Conservation (phyloP, 2,329 filamentous ascomycete genomes). For the Claviceps lovelessii region DNA sequence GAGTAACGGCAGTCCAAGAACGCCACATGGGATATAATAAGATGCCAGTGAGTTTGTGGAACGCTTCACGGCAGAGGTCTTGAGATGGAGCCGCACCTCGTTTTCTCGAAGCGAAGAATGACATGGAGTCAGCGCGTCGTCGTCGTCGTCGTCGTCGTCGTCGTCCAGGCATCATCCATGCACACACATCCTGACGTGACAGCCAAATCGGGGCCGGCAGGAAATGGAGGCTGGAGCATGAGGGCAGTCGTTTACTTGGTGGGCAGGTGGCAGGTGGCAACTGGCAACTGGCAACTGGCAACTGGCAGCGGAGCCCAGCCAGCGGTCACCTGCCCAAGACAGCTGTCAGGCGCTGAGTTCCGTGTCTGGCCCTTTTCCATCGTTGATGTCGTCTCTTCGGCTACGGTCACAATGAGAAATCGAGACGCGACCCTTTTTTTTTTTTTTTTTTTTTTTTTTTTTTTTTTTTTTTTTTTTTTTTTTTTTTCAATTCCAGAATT, state of each 20-base stretch:
- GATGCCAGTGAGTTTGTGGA: background rate
- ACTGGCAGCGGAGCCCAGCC: background rate
- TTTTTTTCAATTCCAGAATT: background rate
- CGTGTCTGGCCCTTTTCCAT: too few relatives aligned
- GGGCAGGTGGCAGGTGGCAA: too few relatives aligned
- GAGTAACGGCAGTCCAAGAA: background rate
- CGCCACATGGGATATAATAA: background rate
- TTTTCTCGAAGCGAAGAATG: background rate
- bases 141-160: background rate
- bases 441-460: background rate
- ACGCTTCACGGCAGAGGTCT: background rate
- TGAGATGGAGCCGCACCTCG: background rate
- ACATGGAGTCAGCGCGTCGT: background rate
- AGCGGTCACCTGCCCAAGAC: constrained; percentile 1
- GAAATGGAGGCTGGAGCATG: too few relatives aligned
- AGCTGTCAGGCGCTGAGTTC: background rate
- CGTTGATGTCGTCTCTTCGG: background rate
- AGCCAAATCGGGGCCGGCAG: too few relatives aligned
- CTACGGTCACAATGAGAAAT: background rate
- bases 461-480: background rate
- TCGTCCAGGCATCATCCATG: constrained; percentile 1
- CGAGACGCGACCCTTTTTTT: background rate
- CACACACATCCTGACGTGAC: background rate
- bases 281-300: background rate
- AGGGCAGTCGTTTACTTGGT: background rate